These are phyloP conservation scores for Actinidia chinensis DNA, from an alignment of 179 eudicot genomes.

Conservation along the genomic window DNA sequence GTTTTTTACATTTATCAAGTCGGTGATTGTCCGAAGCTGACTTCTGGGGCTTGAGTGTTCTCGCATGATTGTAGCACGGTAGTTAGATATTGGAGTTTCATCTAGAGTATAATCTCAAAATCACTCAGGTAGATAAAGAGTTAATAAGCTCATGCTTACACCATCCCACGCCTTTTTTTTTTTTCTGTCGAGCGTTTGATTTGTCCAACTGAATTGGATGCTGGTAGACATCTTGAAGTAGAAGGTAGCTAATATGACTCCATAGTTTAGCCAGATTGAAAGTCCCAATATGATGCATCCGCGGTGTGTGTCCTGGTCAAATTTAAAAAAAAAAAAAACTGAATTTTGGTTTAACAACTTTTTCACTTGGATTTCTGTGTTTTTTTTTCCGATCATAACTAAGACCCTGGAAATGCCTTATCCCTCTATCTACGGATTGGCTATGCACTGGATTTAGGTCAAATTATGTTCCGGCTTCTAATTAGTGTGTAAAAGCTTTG, in stretches of 20 bases:
- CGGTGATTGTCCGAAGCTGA: not conserved
- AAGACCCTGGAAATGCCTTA: not conserved
- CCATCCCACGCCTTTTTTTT: not conserved
- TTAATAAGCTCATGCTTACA: not conserved
- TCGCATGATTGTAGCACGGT: not conserved
- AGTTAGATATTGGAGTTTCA: constrained; percentile 1
- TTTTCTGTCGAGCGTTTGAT: not conserved
- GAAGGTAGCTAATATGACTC: not conserved
- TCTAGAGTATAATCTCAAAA: not conserved
- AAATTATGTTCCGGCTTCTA: not conserved
- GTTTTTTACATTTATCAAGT: not conserved
- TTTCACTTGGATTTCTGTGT: not conserved
- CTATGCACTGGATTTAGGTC: not conserved
- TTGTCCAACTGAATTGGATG: not conserved
- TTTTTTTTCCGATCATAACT: not conserved
- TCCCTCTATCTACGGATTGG: not conserved
- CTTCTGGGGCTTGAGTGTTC: not conserved
- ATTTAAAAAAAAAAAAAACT: not conserved
- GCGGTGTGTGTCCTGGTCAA: not conserved
- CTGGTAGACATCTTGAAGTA: not conserved
- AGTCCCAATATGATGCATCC: not conserved
- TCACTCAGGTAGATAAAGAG: not conserved
- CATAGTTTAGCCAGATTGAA: not conserved
- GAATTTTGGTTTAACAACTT: not conserved
- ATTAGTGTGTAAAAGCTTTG: not conserved